Conservation (phyloP, 805 yeast species). For the Yarrowia yakushimensis region DNA sequence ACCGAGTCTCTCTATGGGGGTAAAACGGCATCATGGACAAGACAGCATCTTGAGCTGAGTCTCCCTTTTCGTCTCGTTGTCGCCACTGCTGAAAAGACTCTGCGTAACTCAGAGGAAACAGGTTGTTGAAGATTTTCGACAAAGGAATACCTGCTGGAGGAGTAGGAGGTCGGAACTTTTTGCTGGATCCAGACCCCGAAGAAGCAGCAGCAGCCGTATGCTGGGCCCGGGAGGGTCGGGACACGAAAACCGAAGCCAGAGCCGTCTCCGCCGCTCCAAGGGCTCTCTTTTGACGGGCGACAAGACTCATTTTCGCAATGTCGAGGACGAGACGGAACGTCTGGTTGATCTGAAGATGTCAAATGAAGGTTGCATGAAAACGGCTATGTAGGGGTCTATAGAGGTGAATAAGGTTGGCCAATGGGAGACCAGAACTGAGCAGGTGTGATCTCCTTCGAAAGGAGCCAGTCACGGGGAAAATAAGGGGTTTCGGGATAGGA, state of each 20-base stretch:
- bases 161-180: slow-evolving; percentile 33
- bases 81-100: slow-evolving; percentile 48
- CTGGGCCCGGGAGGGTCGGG: background rate
- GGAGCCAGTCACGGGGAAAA: background rate
- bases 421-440: background rate
- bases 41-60: slow-evolving; percentile 47
- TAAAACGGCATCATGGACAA: slow-evolving; percentile 54
- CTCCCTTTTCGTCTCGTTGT: slow-evolving; percentile 37
- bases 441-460: background rate
- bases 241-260: background rate
- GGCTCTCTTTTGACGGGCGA: slow-evolving; percentile 2
- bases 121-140: slow-evolving; percentile 32
- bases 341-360: background rate
- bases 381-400: no score
- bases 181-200: background rate
- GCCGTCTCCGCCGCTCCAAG: background rate
- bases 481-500: no score
- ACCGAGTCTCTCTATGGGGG: slow-evolving; percentile 30
- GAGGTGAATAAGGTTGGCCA: background rate
- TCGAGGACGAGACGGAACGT: background rate
- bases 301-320: background rate
- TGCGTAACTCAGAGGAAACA: slow-evolving; percentile 39
- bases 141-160: slow-evolving; percentile 40
- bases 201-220: slow-evolving; percentile 4
- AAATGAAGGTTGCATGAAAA: background rate